Percentiles rank a stretch among this genome's conserved stretches.
Conservation (phyloP, 805 yeast genomes). For the Candida ponderosae region DNA sequence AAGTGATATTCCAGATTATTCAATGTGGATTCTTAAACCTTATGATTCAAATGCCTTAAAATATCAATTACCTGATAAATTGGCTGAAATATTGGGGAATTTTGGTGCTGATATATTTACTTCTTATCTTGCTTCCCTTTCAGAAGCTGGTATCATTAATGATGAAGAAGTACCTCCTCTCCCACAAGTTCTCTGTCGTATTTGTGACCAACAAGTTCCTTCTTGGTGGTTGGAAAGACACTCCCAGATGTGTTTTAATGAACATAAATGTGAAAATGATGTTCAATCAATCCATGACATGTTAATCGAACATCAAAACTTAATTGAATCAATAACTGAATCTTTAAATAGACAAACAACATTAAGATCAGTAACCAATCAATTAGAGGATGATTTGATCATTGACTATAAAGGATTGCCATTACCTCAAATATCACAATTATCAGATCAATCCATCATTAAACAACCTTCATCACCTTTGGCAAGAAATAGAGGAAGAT, state of each 20-base stretch:
- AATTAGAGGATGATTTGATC: not conserved
- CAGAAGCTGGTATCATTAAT: constrained; percentile 56
- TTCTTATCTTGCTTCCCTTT: constrained; percentile 56
- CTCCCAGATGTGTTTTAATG: constrained; percentile 78
- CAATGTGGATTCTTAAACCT: constrained; percentile 91
- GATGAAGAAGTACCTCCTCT: constrained; percentile 71
- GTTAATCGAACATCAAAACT: constrained; percentile 58
- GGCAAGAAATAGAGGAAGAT: constrained; percentile 27
- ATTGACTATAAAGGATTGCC: constrained; percentile 53
- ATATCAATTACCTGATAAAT: constrained; percentile 59
- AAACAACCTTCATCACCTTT: constrained; percentile 10
- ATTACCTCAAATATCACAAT: constrained; percentile 25
- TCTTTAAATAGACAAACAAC: constrained; percentile 18
- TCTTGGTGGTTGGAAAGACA: constrained; percentile 96
- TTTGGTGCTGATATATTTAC: constrained; percentile 84
- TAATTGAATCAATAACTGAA: constrained; percentile 33
- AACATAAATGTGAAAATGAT: constrained; percentile 74
- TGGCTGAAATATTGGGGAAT: constrained; percentile 66
- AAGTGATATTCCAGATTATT: constrained; percentile 58
- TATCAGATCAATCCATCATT: constrained; percentile 7
- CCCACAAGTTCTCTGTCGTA: constrained; percentile 74
- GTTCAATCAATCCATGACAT: constrained; percentile 71
- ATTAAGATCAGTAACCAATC: constrained; percentile 12
- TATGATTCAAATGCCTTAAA: constrained; percentile 57
- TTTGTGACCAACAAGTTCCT: constrained; percentile 87